phyloP scores from a whole-genome alignment of 495 filamentous ascomycete species.

The Collariella sp. region DNA sequence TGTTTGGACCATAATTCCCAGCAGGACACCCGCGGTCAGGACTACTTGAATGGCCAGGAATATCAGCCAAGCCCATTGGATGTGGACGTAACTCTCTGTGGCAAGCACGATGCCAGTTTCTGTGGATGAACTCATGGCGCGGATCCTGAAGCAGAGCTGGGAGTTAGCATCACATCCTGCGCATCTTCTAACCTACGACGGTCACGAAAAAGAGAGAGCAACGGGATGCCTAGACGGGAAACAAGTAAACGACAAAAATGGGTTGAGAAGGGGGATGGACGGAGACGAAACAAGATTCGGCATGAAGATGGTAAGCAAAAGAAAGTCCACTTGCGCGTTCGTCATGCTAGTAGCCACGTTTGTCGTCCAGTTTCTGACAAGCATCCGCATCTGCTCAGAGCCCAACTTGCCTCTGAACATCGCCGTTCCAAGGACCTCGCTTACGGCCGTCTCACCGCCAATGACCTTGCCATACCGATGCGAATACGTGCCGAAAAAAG shows the following conservation, averaged over 20 bases:
- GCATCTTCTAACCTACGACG: neutral
- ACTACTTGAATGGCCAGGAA: conserved; percentile 20
- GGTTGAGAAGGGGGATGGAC: too few relatives aligned
- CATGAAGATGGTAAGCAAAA: neutral
- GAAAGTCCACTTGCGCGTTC: conserved; percentile 18
- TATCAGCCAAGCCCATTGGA: conserved; percentile 19
- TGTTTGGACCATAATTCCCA: conserved; percentile 25
- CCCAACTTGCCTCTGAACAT: conserved; percentile 7
- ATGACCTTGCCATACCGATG: neutral
- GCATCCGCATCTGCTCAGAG: neutral
- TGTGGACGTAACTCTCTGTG: conserved; percentile 16
- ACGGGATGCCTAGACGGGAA: neutral
- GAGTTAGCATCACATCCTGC: neutral
- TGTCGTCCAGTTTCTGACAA: conserved; percentile 13
- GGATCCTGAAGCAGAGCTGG: conserved; percentile 10
- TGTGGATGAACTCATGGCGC: conserved; percentile 5
- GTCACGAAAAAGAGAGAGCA: neutral
- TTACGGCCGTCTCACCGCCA: conserved; percentile 9
- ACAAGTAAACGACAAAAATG: neutral
- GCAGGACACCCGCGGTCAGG: conserved; percentile 9
- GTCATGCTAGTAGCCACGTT: conserved; percentile 24
- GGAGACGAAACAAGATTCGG: neutral
- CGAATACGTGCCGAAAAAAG: conserved; percentile 20
- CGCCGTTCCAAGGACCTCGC: conserved; percentile 15
- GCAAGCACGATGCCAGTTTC: conserved; percentile 9